Evolutionary conservation across 306 rosid species (phyloP).

Genomic region (Citrullus colocynthis): DNA sequence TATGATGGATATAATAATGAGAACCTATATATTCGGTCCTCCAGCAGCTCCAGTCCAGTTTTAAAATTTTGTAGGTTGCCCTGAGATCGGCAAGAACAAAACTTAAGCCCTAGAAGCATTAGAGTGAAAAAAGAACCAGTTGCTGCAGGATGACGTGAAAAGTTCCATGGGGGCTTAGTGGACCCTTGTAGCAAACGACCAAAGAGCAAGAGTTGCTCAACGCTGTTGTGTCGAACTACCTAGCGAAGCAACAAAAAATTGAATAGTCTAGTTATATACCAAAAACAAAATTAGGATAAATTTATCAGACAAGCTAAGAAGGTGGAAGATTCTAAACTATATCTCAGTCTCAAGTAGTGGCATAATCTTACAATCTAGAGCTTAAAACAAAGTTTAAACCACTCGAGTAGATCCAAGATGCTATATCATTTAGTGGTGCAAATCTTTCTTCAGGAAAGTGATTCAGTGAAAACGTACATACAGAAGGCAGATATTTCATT

Average conservation of each 20-base stretch:
- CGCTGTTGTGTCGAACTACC: slow-evolving; percentile 89
- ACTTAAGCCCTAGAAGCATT: slow-evolving; percentile 95
- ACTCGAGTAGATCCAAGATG: neutral
- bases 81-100: slow-evolving; percentile 88
- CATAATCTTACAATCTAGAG: neutral
- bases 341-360: neutral
- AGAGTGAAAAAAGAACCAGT: slow-evolving; percentile 89
- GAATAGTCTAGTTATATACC: neutral
- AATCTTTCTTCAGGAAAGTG: neutral
- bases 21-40: slow-evolving; percentile 82
- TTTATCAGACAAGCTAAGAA: neutral
- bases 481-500: neutral
- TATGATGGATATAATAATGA: slow-evolving; percentile 12
- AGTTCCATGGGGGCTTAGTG: slow-evolving; percentile 74
- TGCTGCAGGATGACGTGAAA: slow-evolving; percentile 95
- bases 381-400: neutral
- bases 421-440: neutral
- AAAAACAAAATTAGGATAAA: neutral
- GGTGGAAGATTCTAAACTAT: neutral
- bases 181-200: slow-evolving; percentile 96
- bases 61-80: slow-evolving; percentile 73
- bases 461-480: neutral
- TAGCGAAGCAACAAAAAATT: slow-evolving; percentile 23
- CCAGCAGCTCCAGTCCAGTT: slow-evolving; percentile 82
- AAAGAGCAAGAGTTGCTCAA: slow-evolving; percentile 93